Conservation (phyloP, 768 basidiomycete genomes). For the Pleurotus salmoneostramineus region DNA sequence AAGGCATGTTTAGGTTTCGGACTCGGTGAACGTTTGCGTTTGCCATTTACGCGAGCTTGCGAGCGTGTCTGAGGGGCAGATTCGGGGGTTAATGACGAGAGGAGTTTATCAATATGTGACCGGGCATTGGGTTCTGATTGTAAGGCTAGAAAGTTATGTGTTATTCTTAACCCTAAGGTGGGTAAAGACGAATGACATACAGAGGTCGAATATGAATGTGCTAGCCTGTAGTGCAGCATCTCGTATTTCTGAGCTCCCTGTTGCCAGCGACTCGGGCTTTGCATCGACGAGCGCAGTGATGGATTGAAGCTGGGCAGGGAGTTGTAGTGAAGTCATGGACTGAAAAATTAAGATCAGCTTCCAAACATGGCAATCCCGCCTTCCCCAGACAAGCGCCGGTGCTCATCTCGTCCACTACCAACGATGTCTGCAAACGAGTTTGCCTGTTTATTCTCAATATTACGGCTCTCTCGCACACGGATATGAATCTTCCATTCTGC, state of each 20-base stretch:
- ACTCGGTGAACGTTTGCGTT: slow-evolving; percentile 37
- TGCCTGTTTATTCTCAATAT: too few relatives aligned
- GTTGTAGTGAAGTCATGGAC: neutral
- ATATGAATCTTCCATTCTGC: too few relatives aligned
- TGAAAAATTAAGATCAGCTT: neutral
- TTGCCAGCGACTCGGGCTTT: slow-evolving; percentile 50
- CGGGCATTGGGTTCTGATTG: slow-evolving; percentile 63
- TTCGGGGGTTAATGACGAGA: slow-evolving; percentile 64
- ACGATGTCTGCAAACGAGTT: too few relatives aligned
- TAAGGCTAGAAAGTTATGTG: slow-evolving; percentile 42
- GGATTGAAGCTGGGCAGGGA: slow-evolving; percentile 33
- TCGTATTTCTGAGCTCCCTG: slow-evolving; percentile 49
- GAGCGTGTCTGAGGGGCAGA: slow-evolving; percentile 76
- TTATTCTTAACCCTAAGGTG: neutral
- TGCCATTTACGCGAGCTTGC: slow-evolving; percentile 37
- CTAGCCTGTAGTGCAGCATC: slow-evolving; percentile 60
- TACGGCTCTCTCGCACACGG: too few relatives aligned
- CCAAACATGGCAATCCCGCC: neutral
- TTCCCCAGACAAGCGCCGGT: neutral
- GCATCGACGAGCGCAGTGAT: slow-evolving; percentile 56
- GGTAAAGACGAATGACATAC: slow-evolving; percentile 34
- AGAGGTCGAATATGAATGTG: slow-evolving; percentile 73
- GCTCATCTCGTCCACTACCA: too few relatives aligned
- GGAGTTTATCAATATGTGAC: slow-evolving; percentile 58
- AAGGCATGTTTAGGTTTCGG: slow-evolving; percentile 27